Evolutionary conservation across 108 stramenopile species (phyloP), one percentile per base, ranked within the genome.

Genomic region (Fistulifera solaris): DNA sequence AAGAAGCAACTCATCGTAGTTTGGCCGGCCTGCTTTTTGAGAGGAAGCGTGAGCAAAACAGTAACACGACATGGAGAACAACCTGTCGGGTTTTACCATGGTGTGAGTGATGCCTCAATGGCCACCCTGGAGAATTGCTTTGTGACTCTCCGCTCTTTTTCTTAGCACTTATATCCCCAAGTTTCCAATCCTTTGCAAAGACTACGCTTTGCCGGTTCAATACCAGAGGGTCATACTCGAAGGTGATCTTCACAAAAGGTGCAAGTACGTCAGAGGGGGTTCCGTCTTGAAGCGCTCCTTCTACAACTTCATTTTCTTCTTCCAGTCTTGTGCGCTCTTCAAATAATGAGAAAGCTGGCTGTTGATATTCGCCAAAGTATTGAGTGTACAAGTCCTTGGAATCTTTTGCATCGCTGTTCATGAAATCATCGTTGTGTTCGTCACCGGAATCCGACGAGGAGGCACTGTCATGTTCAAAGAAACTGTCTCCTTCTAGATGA

Each of bases 211-310:
- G 87, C 21, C 67, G 60, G 40, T 73, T 69, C 15, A 82, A 35
- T 6, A 76, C 52, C 24, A 72, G 51, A 21, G 26, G 26, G 48
- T 76, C 68, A 49, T 67, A 73, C 10, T 55, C 27, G 23, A 41
- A 50, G 18, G 73, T 62, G 16, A 85, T 46, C 18, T 56, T 50
- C n/a, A 89, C 81, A 38, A 72, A 62, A 21, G 87, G 87, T 41
- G 83, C 61, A 7, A 89, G 62, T 31, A 71, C 63, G 19, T 77
- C 76, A 15, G 80, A 78, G 21, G 82, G 66, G 27, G 81, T 73
- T 5, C 77, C 87, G 44, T 10, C 38, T 19, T 31, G 38, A 17
- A 53, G 53, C 16, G 27, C 53, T 5, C 28, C 26, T 7, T 42
- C 14, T 25, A 7, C 54, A 19, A 59, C 48, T 38, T 26, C n/a